Evolutionary conservation across 2,329 filamentous ascomycete species (phyloP), one percentile per base, ranked within the genome.

Genomic region (Xylariomycetidae sp.): DNA sequence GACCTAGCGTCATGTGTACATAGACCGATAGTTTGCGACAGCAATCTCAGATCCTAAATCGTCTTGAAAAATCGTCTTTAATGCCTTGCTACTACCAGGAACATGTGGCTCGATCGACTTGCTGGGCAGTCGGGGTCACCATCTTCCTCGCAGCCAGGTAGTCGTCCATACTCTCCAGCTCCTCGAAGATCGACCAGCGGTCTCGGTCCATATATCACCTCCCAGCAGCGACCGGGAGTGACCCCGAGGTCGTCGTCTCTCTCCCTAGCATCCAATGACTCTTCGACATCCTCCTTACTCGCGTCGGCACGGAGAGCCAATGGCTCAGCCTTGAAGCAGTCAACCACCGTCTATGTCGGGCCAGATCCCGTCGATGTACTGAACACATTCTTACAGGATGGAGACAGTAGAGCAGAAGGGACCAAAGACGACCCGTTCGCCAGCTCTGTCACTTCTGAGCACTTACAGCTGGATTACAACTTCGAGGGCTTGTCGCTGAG

Each of bases 71-170:
- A n/a, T n/a, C n/a, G n/a, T n/a, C n/a, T n/a, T n/a, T n/a, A n/a
- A n/a, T n/a, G n/a, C n/a, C n/a, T n/a, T n/a, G n/a, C n/a, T n/a
- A n/a, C n/a, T n/a, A n/a, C n/a, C n/a, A n/a, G 37, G 39, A 63
- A 51, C 51, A 94, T 94, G 87, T 95, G 88, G 88, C 79, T 94
- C 56, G 88, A 95, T 67, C 83, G 88, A 58, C 79, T 94, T 46
- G 82, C 84, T 45, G 80, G 74, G 50, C 81, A 84, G 60, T 74
- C 80, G 37, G 79, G 75, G 43, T 77, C 78, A 38, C 75, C 79
- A n/a, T 46, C 53, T 17, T 37, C 63, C 40, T 54, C 53, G 35
- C 69, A 78, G 53, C 66, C 79, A 40, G 70, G 72, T 39, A 80
- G 74, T 57, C 79, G 87, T 56, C 69, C 82, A 31, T 84, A 79